phyloP scores from a whole-genome alignment of 1,284 basidiomycete genomes.

The Omphalotus olearius region DNA sequence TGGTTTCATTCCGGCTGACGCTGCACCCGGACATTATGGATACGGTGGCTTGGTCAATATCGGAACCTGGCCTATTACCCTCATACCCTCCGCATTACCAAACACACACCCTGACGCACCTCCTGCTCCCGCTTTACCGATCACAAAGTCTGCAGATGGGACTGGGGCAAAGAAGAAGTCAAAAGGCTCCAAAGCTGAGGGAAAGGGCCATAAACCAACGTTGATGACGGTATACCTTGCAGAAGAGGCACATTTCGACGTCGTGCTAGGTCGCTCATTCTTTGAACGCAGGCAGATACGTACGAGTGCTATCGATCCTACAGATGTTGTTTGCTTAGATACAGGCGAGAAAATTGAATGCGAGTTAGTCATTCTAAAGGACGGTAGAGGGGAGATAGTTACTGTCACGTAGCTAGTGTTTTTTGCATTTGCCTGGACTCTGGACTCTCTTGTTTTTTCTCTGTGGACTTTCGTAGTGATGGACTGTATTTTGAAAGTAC shows the following conservation, averaged over 20 bases:
- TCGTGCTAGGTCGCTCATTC: constrained; percentile 91
- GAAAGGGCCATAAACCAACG: constrained; percentile 25
- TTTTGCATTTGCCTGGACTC: not conserved
- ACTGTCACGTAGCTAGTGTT: constrained; percentile 59
- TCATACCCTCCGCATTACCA: constrained; percentile 33
- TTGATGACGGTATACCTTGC: constrained; percentile 70
- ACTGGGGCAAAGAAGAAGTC: constrained; percentile 1
- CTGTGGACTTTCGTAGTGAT: not conserved
- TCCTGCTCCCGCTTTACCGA: constrained; percentile 16
- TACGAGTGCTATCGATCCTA: constrained; percentile 80
- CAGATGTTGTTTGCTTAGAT: constrained; percentile 90
- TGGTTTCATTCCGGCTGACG: constrained; percentile 86
- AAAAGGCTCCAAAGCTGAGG: constrained; percentile 3
- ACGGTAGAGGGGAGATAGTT: constrained; percentile 83
- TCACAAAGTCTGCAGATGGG: not conserved
- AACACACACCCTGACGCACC: constrained; percentile 26
- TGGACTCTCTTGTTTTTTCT: too few relatives aligned
- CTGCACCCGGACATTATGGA: constrained; percentile 79
- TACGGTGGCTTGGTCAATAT: constrained; percentile 82
- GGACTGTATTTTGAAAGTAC: not conserved
- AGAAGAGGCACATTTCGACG: constrained; percentile 96
- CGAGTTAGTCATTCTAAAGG: constrained; percentile 87
- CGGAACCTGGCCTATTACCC: constrained; percentile 75
- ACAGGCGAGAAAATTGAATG: constrained; percentile 92
- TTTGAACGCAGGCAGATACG: constrained; percentile 88